Base-by-base conservation (phyloP, 169 alveolate species). In the Sarcocystis neurona region DNA sequence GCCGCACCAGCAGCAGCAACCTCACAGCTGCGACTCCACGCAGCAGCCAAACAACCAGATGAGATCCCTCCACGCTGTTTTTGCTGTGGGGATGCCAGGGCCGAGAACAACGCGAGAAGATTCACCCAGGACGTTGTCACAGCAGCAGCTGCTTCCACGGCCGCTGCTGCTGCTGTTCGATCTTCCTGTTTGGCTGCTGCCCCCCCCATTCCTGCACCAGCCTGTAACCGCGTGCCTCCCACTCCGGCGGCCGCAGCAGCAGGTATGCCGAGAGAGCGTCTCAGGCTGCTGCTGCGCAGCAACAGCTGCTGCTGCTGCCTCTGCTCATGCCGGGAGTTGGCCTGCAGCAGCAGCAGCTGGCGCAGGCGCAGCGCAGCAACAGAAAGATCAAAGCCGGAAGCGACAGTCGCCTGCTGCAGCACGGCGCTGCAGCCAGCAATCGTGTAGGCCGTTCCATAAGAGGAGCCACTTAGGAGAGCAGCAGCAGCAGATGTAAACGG, bases 351-450 rank as follows among this genome's bases (percentile, higher is more conserved):
- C 37, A 88, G 91, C 77, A 37, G 88, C 30, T 84, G 87, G 39
- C 86, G 70, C 58, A 88, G 88, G 84, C 91, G 80, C 66, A 77
- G 88, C 75, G 84, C 75, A 23, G 78, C 88, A 3, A 77, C 32
- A 34, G 47, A 46, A 58, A 85, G 63, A 30, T 46, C 87, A 34
- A 63, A 56, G 15, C 84, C 91, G n/a, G 87, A 43, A 0, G 91
- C 46, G 5, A 88, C 84, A 78, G 91, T 88, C 48, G 91, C 91
- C 77, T 88, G 91, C 77, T 78, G 66, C 46, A 58, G 88, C 84
- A 88, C 75, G 77, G 77, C 88, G 3, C 39, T 75, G 58, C 82
- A 63, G 30, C 77, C 79, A 27, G 78, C 53, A 30, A 85, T 50
- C 23, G 60, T 50, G 60, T 63, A 66, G 0, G 86, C 58, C 18